A percentile compares a stretch with the other conserved stretches of the same genome.
phyloP scores from a whole-genome alignment of 2,329 filamentous ascomycete species.

The Epichloe sibirici region DNA sequence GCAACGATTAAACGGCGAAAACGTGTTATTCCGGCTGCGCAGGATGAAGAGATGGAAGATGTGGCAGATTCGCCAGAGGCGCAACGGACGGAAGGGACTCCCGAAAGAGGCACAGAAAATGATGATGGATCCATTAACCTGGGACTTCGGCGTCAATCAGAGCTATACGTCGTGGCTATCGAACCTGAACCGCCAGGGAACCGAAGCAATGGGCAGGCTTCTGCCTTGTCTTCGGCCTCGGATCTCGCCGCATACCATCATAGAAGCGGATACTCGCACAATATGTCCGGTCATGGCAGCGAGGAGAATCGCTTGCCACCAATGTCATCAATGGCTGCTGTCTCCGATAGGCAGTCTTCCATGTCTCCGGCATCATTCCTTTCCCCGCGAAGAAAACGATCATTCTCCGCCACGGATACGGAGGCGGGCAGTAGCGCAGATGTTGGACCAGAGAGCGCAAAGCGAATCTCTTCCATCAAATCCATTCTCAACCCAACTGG shows the following conservation, averaged over 20 bases:
- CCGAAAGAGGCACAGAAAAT: slow-evolving; percentile 45
- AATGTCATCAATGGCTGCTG: slow-evolving; percentile 32
- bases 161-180: slow-evolving; percentile 29
- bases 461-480: slow-evolving; percentile 63
- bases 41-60: slow-evolving; percentile 38
- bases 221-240: slow-evolving; percentile 28
- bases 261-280: slow-evolving; percentile 26
- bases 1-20: slow-evolving; percentile 92
- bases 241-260: slow-evolving; percentile 42
- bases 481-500: slow-evolving; percentile 54
- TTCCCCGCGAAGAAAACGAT: slow-evolving; percentile 51
- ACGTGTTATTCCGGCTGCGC: slow-evolving; percentile 73
- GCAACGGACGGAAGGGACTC: slow-evolving; percentile 23
- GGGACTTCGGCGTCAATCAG: slow-evolving; percentile 38
- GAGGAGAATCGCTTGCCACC: slow-evolving; percentile 49
- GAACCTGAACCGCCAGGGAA: slow-evolving; percentile 31
- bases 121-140: slow-evolving; percentile 54
- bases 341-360: slow-evolving; percentile 40
- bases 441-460: slow-evolving; percentile 34
- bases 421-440: slow-evolving; percentile 29
- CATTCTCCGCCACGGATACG: slow-evolving; percentile 49
- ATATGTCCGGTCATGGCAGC: slow-evolving; percentile 28
- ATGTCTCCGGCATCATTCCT: slow-evolving; percentile 49
- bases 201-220: slow-evolving; percentile 30
- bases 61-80: slow-evolving; percentile 31